Percentiles rank a stretch among this genome's conserved stretches.
phyloP scores from a whole-genome alignment of 306 rosid species.

The Quercus parvula region DNA sequence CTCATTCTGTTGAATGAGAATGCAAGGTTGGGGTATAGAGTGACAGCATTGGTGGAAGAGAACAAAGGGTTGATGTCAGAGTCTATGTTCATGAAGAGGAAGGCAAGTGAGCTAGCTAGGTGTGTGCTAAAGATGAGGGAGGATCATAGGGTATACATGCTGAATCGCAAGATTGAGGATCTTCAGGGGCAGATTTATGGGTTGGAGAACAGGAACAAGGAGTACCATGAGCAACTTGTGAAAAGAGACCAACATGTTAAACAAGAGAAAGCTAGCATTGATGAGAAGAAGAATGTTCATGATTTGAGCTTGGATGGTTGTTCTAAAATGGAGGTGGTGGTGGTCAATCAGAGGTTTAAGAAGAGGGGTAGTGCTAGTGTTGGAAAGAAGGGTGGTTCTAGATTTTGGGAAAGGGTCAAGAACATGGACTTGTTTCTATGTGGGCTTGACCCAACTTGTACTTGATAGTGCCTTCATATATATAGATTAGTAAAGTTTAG shows the following conservation, averaged over 20 bases:
- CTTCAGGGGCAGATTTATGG: constrained; percentile 82
- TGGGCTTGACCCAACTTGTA: constrained; percentile 50
- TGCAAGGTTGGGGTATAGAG: constrained; percentile 58
- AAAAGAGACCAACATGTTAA: constrained; percentile 26
- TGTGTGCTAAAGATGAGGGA: constrained; percentile 80
- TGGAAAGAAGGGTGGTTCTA: constrained; percentile 21
- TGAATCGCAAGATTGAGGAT: constrained; percentile 74
- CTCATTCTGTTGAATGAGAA: constrained; percentile 78
- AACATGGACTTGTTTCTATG: constrained; percentile 74
- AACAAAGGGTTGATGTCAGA: constrained; percentile 69
- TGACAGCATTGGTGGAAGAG: constrained; percentile 64
- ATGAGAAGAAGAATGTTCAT: constrained; percentile 27
- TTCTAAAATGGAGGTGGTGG: constrained; percentile 53
- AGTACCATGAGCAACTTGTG: constrained; percentile 65
- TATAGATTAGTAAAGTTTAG: no score
- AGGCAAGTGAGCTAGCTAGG: constrained; percentile 76
- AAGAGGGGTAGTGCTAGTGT: constrained; percentile 12
- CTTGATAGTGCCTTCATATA: constrained; percentile 3
- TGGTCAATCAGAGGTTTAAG: constrained; percentile 34
- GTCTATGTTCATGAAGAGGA: constrained; percentile 58
- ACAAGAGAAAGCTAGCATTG: constrained; percentile 1
- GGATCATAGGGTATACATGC: constrained; percentile 74
- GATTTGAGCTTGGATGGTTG: constrained; percentile 51
- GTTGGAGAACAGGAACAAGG: constrained; percentile 84
- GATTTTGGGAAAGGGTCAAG: constrained; percentile 69